A percentile compares a stretch with the other conserved stretches of the same genome.
These are phyloP conservation scores for Candolleomyces aberdarensis DNA, from an alignment of 768 basidiomycete species.

Conservation along the genomic window DNA sequence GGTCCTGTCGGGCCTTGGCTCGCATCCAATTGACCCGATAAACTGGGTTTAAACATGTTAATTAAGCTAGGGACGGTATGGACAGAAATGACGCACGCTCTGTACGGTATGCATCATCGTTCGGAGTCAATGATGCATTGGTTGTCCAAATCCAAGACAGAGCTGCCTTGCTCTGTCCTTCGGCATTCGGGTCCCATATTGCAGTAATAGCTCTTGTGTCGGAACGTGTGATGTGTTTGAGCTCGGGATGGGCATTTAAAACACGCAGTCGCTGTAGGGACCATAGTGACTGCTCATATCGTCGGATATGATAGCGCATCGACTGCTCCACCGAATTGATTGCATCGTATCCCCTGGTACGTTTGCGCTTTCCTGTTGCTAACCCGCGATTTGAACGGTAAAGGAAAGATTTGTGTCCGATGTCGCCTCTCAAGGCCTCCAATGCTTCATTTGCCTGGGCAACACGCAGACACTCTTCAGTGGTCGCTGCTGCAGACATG, in stretches of 20 bases:
- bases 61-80: no score
- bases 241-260: neutral
- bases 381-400: neutral
- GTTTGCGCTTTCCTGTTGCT: neutral
- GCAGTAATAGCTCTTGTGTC: neutral
- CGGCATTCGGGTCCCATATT: neutral
- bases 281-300: neutral
- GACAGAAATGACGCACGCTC: no score
- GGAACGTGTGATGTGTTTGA: neutral
- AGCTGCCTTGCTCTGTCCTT: no score
- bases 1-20: neutral
- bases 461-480: no score
- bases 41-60: no score
- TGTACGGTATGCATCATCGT: neutral
- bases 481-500: no score
- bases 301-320: neutral
- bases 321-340: neutral
- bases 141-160: neutral
- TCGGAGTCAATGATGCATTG: neutral
- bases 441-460: constrained; percentile 1
- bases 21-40: neutral
- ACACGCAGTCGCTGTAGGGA: neutral
- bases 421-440: neutral
- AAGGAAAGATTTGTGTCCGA: neutral
- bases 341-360: neutral